These are phyloP conservation scores for Rhypophila decipiens DNA, from an alignment of 495 filamentous ascomycete species.

Conservation along the genomic window DNA sequence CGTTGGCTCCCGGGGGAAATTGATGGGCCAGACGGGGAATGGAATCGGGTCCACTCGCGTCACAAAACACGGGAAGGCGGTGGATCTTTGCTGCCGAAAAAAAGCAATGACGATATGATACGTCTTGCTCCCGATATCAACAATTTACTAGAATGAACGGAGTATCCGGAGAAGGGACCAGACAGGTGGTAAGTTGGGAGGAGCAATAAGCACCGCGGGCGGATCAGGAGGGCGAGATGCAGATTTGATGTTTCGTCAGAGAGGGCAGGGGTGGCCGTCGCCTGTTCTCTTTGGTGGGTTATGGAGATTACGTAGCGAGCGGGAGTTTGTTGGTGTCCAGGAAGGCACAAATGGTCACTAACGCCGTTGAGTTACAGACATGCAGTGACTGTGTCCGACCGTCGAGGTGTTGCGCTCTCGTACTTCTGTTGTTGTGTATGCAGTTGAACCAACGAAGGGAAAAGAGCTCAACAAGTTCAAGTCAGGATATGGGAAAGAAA, in stretches of 20 bases:
- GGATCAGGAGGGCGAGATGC: conserved; percentile 10
- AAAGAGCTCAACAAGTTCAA: too few species aligned
- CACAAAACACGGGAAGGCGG: not conserved
- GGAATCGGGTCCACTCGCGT: not conserved
- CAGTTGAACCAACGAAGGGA: too few species aligned
- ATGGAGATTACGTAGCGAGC: conserved; percentile 9
- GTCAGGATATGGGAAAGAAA: too few species aligned
- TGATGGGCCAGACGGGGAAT: too few species aligned
- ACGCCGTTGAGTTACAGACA: not conserved
- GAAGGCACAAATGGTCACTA: not conserved
- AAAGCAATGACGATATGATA: too few species aligned
- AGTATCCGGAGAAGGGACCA: not conserved
- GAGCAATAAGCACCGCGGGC: not conserved
- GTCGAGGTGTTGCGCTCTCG: too few species aligned
- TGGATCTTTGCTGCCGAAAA: too few species aligned
- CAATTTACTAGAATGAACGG: too few species aligned
- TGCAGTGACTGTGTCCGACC: not conserved
- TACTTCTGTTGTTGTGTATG: too few species aligned
- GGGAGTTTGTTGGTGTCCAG: not conserved
- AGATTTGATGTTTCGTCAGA: conserved; percentile 15
- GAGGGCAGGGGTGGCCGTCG: conserved; percentile 12
- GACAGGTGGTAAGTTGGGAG: too few species aligned
- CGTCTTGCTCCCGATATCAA: too few species aligned
- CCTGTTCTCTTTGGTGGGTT: not conserved
- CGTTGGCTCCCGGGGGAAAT: not conserved